phyloP scores from a whole-genome alignment of 345 rosid genomes.

The Bruguiera sexangula region DNA sequence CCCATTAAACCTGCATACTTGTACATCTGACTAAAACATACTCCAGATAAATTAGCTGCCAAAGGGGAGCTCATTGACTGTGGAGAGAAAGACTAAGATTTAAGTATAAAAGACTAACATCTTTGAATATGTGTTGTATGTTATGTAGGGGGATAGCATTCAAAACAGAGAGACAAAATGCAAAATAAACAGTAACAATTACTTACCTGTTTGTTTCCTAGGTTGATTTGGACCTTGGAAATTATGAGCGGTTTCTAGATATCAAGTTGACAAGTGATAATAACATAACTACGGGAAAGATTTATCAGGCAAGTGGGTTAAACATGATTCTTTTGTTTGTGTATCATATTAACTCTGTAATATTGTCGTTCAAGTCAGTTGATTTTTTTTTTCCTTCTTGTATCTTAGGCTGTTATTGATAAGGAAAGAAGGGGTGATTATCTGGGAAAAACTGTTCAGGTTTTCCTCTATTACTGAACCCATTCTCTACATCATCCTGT shows the following conservation, averaged over 20 bases:
- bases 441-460: slow-evolving; percentile 98
- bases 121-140: not conserved
- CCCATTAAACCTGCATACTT: no score
- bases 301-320: slow-evolving; percentile 62
- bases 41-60: no score
- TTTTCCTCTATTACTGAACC: slow-evolving; percentile 19
- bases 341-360: not conserved
- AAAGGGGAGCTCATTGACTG: no score
- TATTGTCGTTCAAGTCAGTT: not conserved
- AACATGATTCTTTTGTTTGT: not conserved
- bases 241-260: slow-evolving; percentile 91
- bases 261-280: slow-evolving; percentile 75
- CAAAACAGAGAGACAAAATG: not conserved
- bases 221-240: slow-evolving; percentile 99
- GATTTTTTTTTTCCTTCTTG: not conserved
- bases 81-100: no score
- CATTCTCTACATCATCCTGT: not conserved
- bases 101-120: not conserved
- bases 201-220: slow-evolving; percentile 29
- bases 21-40: no score
- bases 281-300: slow-evolving; percentile 88
- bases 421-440: slow-evolving; percentile 98
- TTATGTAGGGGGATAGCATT: not conserved
- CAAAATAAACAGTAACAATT: not conserved
- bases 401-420: slow-evolving; percentile 64